A percentile compares a stretch with the other conserved stretches of the same genome.
Conservation (phyloP, 345 rosid species). For the Luvunga scandens region DNA sequence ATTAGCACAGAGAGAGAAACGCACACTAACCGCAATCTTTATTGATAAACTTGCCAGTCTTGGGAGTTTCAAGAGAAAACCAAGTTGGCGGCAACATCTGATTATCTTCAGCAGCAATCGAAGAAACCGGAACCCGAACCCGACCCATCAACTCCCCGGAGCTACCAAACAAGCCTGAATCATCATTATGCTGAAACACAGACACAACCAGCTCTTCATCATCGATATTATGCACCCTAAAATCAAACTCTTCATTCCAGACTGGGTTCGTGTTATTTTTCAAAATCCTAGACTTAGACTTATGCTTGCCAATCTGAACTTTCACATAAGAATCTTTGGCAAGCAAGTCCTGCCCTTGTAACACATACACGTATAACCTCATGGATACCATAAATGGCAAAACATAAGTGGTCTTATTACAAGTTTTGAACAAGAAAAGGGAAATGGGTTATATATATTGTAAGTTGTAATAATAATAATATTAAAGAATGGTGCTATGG, state of each 20-base stretch:
- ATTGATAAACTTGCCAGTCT: constrained; percentile 41
- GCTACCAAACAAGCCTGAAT: constrained; percentile 36
- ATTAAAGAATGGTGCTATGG: not conserved
- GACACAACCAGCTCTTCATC: constrained; percentile 51
- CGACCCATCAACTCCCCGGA: constrained; percentile 51
- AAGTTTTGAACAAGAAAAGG: not conserved
- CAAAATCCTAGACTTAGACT: constrained; percentile 54
- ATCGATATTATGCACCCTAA: constrained; percentile 37
- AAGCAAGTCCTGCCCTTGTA: constrained; percentile 68
- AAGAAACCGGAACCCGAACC: constrained; percentile 51
- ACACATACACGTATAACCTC: constrained; percentile 74
- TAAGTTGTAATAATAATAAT: not conserved
- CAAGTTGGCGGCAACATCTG: constrained; percentile 78
- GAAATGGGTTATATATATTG: not conserved
- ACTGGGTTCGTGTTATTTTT: constrained; percentile 42
- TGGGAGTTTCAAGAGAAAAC: constrained; percentile 54
- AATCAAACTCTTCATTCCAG: constrained; percentile 85
- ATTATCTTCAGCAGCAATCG: constrained; percentile 43
- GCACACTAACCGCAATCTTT: constrained; percentile 55
- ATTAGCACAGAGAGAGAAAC: not conserved
- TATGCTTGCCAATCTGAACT: constrained; percentile 63
- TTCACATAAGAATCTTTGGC: constrained; percentile 48
- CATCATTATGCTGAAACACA: constrained; percentile 38
- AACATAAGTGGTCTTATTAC: not conserved
- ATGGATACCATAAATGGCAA: constrained; percentile 16